These are phyloP conservation scores for Xanthoconium separans DNA, from an alignment of 1,284 basidiomycete species.

Conservation along the genomic window DNA sequence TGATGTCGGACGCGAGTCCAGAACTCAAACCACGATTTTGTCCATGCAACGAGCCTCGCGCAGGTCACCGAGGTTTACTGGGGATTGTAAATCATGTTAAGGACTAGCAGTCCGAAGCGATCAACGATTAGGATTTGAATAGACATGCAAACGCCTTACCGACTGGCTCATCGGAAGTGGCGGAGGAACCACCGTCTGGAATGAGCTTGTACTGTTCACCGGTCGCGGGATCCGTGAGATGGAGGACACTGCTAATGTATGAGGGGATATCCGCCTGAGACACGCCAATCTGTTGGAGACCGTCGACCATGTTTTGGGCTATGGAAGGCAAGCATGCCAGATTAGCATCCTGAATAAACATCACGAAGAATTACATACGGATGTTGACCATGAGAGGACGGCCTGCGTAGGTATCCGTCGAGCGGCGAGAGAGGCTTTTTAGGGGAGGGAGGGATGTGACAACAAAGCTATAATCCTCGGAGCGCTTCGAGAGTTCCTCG, in stretches of 20 bases:
- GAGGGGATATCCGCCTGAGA: background rate
- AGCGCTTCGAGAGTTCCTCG: background rate
- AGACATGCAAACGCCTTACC: background rate
- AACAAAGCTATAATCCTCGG: background rate
- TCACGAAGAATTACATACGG: background rate
- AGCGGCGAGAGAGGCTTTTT: background rate
- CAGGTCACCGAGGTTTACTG: background rate
- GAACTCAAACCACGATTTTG: background rate
- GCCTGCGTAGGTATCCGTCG: background rate
- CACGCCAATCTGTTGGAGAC: background rate
- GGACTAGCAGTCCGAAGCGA: background rate
- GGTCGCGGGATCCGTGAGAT: background rate
- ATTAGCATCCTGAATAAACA: background rate
- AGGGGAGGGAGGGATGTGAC: background rate
- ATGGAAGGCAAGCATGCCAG: background rate
- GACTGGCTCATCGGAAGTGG: background rate
- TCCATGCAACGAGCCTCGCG: background rate
- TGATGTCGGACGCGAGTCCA: background rate
- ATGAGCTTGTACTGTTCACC: background rate
- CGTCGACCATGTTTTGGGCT: background rate
- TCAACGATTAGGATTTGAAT: background rate
- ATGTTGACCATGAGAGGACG: background rate
- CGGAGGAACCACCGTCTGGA: background rate
- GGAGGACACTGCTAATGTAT: background rate
- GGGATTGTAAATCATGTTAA: background rate